Evolutionary conservation across 78 protist genomes (phyloP), one percentile per base, ranked within the genome.

Genomic region (Cavenderia fasciculata): DNA sequence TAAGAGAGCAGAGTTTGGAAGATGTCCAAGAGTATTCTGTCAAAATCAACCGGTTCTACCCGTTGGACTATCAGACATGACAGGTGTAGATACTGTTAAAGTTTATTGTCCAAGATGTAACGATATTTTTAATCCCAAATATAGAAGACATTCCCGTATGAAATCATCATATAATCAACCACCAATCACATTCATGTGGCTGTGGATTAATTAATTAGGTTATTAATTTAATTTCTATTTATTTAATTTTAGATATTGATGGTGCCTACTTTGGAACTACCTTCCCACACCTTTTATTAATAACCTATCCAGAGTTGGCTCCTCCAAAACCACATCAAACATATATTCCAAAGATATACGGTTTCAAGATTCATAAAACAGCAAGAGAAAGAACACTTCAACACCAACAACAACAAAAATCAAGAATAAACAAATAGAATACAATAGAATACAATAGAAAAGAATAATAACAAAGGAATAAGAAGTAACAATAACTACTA

Each of bases 251-350:
- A 85, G 85, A 89, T 41, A 85, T 98, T 59, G 99, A 98, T 44
- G 99, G 99, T 33, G 97, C 98, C 16, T 98, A 91, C 88, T 98
- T 97, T 68, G 98, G 98, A n/a, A 97, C 99, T 1, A 95, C 98
- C 0, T 98, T 97, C 59, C 96, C 98, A n/a, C 98, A 96, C 29
- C 74, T 98, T 14, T 91, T 98, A 85, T 25, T 96, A 38, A 90
- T 87, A 1, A 52, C 70, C 23, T 93, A 86, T 51, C 96, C 97
- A 3, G 97, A 94, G 34, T 63, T 87, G 47, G 62, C 75, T 14
- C 95, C 96, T 29, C 29, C 65, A 21, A 63, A 59, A 29, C 86
- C 93, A 52, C 59, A 59, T 5, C 70, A 61, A 27, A 43, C 46
- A 33, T 97, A 93, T 63, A 71, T 74, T 12, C 98, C 98, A 16